Evolutionary conservation across 768 basidiomycete genomes (phyloP).

Genomic region (Amanita rubescens): DNA sequence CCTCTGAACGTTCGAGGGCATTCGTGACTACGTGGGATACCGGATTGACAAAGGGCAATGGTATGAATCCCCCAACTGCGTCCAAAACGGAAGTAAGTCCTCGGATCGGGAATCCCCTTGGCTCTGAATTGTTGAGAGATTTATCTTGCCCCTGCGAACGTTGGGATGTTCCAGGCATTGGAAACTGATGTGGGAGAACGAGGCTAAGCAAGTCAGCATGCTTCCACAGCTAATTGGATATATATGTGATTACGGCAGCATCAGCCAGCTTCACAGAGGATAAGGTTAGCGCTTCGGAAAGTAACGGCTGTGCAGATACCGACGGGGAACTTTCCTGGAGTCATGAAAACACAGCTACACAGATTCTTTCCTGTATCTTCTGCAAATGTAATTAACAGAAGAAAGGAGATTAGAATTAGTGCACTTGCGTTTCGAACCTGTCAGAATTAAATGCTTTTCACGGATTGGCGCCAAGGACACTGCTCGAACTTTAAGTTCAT

Average conservation of each 20-base stretch:
- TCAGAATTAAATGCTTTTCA: no score
- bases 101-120: background rate
- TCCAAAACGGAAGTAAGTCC: background rate
- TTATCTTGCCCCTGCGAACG: background rate
- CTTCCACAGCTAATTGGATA: background rate
- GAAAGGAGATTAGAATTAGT: no score
- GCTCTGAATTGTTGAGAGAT: no score
- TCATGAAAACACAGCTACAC: no score
- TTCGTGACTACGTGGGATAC: background rate
- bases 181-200: background rate
- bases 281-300: background rate
- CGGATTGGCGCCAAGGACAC: no score
- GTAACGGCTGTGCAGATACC: no score
- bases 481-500: no score
- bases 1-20: no score
- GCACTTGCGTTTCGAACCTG: no score
- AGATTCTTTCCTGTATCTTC: no score
- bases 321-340: no score
- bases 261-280: background rate
- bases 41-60: background rate
- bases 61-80: background rate
- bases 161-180: background rate
- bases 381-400: no score
- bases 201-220: background rate
- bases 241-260: background rate